Evolutionary conservation across 2,329 filamentous ascomycete species (phyloP).

Genomic region (Neodidymelliopsis sp.): DNA sequence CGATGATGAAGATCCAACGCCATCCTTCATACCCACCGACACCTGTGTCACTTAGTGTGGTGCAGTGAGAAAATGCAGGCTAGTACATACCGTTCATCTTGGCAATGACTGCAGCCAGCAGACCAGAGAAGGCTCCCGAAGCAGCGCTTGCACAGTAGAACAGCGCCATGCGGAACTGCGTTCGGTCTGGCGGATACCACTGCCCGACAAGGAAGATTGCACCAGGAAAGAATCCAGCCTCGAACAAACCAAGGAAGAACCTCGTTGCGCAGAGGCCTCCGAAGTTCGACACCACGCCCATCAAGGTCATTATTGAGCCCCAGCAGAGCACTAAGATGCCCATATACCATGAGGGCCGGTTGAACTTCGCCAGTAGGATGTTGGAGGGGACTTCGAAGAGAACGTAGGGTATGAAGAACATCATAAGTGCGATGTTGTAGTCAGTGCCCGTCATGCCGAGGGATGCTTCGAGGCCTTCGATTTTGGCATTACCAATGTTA

Average conservation of each 20-base stretch:
- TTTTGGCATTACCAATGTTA: slow-evolving; percentile 55
- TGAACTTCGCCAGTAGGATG: slow-evolving; percentile 64
- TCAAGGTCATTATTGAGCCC: slow-evolving; percentile 54
- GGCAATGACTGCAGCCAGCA: slow-evolving; percentile 62
- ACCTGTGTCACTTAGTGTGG: slow-evolving; percentile 17
- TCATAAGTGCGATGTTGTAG: slow-evolving; percentile 67
- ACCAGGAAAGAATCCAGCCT: slow-evolving; percentile 34
- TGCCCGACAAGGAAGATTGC: slow-evolving; percentile 61
- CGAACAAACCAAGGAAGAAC: slow-evolving; percentile 41
- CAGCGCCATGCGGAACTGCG: slow-evolving; percentile 62
- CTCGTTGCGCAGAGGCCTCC: slow-evolving; percentile 55
- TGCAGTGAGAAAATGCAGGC: fast-evolving
- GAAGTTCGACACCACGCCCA: slow-evolving; percentile 55
- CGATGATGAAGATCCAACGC: slow-evolving; percentile 36
- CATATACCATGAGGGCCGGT: slow-evolving; percentile 51
- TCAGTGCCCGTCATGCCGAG: slow-evolving; percentile 58
- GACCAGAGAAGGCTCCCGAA: slow-evolving; percentile 64
- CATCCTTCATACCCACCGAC: slow-evolving; percentile 48
- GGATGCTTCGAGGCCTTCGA: slow-evolving; percentile 38
- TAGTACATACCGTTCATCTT: slow-evolving; percentile 60
- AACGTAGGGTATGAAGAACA: slow-evolving; percentile 64
- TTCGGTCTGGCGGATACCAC: slow-evolving; percentile 65
- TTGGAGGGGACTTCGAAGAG: slow-evolving; percentile 60
- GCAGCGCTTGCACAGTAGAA: slow-evolving; percentile 64
- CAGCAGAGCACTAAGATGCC: slow-evolving; percentile 54